Evolutionary conservation across 2,329 filamentous ascomycete species (phyloP).

Genomic region (Dendryphion nanum): DNA sequence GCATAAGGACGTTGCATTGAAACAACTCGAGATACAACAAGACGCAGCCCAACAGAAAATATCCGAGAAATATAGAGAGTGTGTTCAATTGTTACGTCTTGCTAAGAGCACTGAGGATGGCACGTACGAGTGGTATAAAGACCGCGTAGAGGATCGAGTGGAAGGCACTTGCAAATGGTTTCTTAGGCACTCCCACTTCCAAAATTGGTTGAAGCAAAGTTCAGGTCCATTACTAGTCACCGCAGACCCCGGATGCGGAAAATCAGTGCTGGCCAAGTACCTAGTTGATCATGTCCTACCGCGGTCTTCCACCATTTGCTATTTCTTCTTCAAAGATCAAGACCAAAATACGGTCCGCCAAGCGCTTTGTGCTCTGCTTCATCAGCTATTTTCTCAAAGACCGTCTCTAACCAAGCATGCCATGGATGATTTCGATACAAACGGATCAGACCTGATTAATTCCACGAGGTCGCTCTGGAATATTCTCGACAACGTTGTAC

Average conservation of each 20-base stretch:
- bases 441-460: not conserved
- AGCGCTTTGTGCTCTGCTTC: constrained; percentile 8
- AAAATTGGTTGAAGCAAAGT: not conserved
- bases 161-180: not conserved
- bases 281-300: too few relatives aligned
- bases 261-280: too few relatives aligned
- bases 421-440: not conserved
- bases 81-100: too few relatives aligned
- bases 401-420: not conserved
- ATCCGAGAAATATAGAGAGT: too few relatives aligned
- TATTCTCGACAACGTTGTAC: constrained; percentile 2
- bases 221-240: not conserved
- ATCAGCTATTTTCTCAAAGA: constrained; percentile 6
- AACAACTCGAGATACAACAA: too few relatives aligned
- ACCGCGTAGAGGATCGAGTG: not conserved
- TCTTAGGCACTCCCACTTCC: not conserved
- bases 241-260: too few relatives aligned
- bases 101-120: not conserved
- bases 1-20: too few relatives aligned
- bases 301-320: too few relatives aligned
- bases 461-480: constrained; percentile 5
- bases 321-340: too few relatives aligned
- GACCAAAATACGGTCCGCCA: too few relatives aligned
- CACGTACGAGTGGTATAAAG: not conserved
- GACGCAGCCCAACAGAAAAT: too few relatives aligned